Evolutionary conservation across 441 rosid genomes (phyloP).

Genomic region (Jatropha podagrica): DNA sequence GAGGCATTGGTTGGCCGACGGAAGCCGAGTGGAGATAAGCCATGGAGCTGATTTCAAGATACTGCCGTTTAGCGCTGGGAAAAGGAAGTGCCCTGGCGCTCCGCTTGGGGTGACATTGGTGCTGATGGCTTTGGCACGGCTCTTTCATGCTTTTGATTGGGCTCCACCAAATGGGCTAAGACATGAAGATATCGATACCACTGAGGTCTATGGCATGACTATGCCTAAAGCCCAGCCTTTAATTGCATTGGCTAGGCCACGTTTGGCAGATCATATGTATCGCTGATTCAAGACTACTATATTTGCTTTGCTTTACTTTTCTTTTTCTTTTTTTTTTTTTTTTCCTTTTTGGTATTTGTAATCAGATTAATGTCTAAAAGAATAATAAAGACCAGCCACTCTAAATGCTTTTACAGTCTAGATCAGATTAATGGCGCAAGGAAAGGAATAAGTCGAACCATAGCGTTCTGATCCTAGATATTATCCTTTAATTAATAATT

Average conservation of each 20-base stretch:
- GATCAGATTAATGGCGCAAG: too few species aligned
- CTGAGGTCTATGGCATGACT: slow-evolving; percentile 87
- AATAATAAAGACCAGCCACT: too few species aligned
- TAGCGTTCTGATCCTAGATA: too few species aligned
- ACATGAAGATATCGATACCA: slow-evolving; percentile 55
- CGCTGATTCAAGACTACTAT: slow-evolving; percentile 11
- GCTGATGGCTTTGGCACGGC: slow-evolving; percentile 78
- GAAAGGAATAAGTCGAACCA: too few species aligned
- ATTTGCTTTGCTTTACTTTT: too few species aligned
- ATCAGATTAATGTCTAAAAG: too few species aligned
- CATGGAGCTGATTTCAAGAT: slow-evolving; percentile 87
- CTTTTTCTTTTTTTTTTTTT: too few species aligned
- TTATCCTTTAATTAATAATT: too few species aligned
- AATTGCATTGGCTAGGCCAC: slow-evolving; percentile 59
- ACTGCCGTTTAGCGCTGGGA: slow-evolving; percentile 85
- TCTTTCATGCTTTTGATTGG: slow-evolving; percentile 88
- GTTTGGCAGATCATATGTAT: slow-evolving; percentile 53
- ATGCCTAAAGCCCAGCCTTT: slow-evolving; percentile 87
- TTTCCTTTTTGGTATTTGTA: too few species aligned
- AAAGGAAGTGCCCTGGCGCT: slow-evolving; percentile 89
- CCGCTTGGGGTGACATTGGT: slow-evolving; percentile 88
- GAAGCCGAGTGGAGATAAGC: slow-evolving; percentile 80
- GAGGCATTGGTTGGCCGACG: slow-evolving; percentile 61
- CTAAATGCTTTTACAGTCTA: too few species aligned
- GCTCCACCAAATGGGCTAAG: slow-evolving; percentile 41